These are phyloP conservation scores for Citrus sinensis DNA, from an alignment of 345 rosid species.

Conservation along the genomic window DVS_A1.0 CM039161.1:20033501-20034000, in stretches of 20 bases:
- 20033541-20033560: constrained; percentile 75
- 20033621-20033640: not conserved
- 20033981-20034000: not conserved
- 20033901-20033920: not conserved
- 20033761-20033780: constrained; percentile 57
- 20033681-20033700: constrained; percentile 94
- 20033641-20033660: not conserved
- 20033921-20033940: not conserved
- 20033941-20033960: not conserved
- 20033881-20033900: not conserved
- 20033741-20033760: constrained; percentile 48
- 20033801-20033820: too few relatives aligned
- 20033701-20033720: constrained; percentile 81
- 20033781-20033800: constrained; percentile 33
- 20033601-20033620: not conserved
- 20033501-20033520: constrained; percentile 76
- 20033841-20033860: too few relatives aligned
- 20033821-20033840: too few relatives aligned
- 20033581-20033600: not conserved
- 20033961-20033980: too few relatives aligned
- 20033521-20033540: constrained; percentile 55
- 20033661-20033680: constrained; percentile 4
- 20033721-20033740: constrained; percentile 88
- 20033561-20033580: constrained; percentile 53
- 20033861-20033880: not conserved